Evolutionary conservation across 176 grass and related monocot species (phyloP).

Genomic region (Triticum timopheevii): DNA sequence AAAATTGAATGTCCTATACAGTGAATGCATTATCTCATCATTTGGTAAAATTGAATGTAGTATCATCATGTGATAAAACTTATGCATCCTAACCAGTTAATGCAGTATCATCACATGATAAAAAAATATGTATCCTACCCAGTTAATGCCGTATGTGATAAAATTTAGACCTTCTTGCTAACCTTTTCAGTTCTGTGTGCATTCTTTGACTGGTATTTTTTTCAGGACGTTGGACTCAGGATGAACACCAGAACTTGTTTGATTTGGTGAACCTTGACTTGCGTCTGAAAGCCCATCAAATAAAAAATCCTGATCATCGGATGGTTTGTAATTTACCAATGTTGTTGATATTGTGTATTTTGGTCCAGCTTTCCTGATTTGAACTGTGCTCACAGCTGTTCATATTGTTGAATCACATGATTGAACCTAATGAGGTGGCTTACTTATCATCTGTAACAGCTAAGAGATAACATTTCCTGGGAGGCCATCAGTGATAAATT

Average conservation of each 20-base stretch:
- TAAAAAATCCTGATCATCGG: constrained; percentile 30
- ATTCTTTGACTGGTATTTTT: constrained; percentile 13
- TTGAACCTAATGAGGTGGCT: constrained; percentile 20
- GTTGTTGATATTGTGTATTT: constrained; percentile 13
- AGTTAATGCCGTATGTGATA: neutral
- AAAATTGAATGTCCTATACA: neutral
- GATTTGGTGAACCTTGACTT: constrained; percentile 88
- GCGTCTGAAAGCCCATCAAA: constrained; percentile 52
- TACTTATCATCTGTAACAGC: constrained; percentile 50
- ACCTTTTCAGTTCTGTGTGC: neutral
- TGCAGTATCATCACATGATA: neutral
- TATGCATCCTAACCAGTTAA: neutral
- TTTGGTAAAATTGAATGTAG: neutral
- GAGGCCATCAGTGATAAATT: constrained; percentile 83
- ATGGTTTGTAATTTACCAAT: constrained; percentile 40
- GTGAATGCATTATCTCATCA: neutral
- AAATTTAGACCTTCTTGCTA: constrained; percentile 16
- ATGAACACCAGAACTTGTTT: constrained; percentile 77
- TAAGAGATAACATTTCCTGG: constrained; percentile 83
- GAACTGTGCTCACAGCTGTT: constrained; percentile 16
- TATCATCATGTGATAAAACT: neutral
- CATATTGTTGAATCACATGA: constrained; percentile 12
- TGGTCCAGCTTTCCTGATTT: constrained; percentile 26
- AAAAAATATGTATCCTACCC: neutral
- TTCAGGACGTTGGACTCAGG: constrained; percentile 64